A percentile compares a stretch with the other conserved stretches of the same genome.
These are phyloP conservation scores for Ampelomyces quisqualis DNA, from an alignment of 2,329 filamentous ascomycete genomes.

Conservation along the genomic window DNA sequence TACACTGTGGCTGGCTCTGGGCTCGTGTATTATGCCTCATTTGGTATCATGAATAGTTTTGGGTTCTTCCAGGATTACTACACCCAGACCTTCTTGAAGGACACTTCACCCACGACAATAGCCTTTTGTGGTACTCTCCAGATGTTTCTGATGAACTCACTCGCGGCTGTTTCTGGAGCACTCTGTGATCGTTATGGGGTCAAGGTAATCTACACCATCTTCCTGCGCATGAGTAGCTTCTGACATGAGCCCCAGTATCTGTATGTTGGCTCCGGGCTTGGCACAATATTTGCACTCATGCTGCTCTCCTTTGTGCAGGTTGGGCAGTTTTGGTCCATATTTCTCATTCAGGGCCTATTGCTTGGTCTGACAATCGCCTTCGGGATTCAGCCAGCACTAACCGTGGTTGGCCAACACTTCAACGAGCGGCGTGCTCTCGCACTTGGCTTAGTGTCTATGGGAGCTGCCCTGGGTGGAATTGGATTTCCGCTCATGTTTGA, in stretches of 20 bases:
- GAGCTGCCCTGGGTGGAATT: slow-evolving; percentile 49
- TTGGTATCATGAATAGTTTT: slow-evolving; percentile 47
- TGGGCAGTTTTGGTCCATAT: slow-evolving; percentile 44
- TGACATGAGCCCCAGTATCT: too few species aligned
- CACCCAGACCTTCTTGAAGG: slow-evolving; percentile 34
- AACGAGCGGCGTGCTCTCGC: slow-evolving; percentile 45
- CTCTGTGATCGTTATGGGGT: slow-evolving; percentile 64
- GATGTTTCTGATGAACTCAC: slow-evolving; percentile 51
- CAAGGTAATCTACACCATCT: slow-evolving; percentile 41
- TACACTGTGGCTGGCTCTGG: slow-evolving; percentile 41
- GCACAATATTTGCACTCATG: slow-evolving; percentile 22
- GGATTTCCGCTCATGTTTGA: slow-evolving; percentile 60
- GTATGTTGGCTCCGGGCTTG: slow-evolving; percentile 28
- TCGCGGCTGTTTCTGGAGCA: slow-evolving; percentile 62
- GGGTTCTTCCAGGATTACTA: slow-evolving; percentile 52
- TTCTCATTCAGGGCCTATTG: slow-evolving; percentile 50
- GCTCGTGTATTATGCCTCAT: slow-evolving; percentile 43
- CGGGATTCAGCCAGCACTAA: slow-evolving; percentile 46
- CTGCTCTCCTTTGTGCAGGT: slow-evolving; percentile 27
- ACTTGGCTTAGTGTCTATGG: slow-evolving; percentile 47
- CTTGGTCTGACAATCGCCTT: slow-evolving; percentile 48
- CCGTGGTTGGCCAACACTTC: slow-evolving; percentile 49
- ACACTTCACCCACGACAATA: slow-evolving; percentile 39
- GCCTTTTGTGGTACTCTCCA: slow-evolving; percentile 49
- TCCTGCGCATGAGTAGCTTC: too few species aligned